phyloP scores from a whole-genome alignment of 805 yeast genomes.

The Torulaspora quercuum region DNA sequence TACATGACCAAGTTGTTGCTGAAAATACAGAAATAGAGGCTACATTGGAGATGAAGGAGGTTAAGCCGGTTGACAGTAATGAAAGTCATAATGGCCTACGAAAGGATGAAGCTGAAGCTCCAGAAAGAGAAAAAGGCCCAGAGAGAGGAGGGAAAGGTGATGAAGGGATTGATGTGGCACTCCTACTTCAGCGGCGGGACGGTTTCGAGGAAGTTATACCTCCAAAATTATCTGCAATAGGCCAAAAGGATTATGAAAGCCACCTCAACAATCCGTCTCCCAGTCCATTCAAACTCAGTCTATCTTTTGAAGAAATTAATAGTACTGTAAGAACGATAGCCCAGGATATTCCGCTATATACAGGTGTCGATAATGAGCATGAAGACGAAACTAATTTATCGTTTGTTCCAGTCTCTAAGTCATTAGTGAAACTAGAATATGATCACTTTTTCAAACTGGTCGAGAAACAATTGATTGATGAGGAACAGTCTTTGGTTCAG shows the following conservation, averaged over 20 bases:
- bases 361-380: slow-evolving; percentile 32
- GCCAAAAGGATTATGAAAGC: slow-evolving; percentile 31
- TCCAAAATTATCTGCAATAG: slow-evolving; percentile 31
- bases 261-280: slow-evolving; percentile 10
- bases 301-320: slow-evolving; percentile 35
- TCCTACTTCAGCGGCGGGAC: slow-evolving; percentile 35
- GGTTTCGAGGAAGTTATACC: slow-evolving; percentile 36
- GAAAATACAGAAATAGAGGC: slow-evolving; percentile 3
- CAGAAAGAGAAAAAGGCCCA: slow-evolving; percentile 5
- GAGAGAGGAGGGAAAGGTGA: slow-evolving; percentile 4
- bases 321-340: slow-evolving; percentile 37
- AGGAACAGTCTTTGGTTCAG: slow-evolving; percentile 37
- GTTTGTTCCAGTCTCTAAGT: slow-evolving; percentile 59
- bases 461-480: slow-evolving; percentile 47
- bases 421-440: slow-evolving; percentile 60
- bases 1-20: neutral
- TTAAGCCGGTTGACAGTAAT: too few species aligned
- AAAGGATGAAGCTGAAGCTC: slow-evolving; percentile 1
- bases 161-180: slow-evolving; percentile 39
- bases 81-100: slow-evolving; percentile 1
- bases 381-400: slow-evolving; percentile 33
- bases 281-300: slow-evolving; percentile 35
- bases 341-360: slow-evolving; percentile 35
- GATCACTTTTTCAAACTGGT: slow-evolving; percentile 59
- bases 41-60: too few species aligned